Base-by-base conservation (phyloP, 345 rosid species). In the Populus davidiana region DNA sequence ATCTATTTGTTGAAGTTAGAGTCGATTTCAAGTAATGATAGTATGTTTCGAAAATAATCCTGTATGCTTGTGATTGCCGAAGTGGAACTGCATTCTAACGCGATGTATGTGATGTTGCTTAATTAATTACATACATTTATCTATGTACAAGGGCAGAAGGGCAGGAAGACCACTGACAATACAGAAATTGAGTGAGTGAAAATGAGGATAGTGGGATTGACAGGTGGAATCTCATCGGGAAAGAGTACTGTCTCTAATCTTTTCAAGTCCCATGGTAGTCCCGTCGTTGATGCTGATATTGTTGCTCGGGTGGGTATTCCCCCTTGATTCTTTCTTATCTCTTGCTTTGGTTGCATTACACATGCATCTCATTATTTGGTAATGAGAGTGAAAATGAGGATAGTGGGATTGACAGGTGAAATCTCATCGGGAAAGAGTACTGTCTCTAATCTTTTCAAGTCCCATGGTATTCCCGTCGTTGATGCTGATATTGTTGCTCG, bases 171-270 rank as follows among this genome's bases (percentile, higher is more conserved):
- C 63, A 8, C 14, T 56, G 63, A 56, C 63, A 56, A 0, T 23
- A 56, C 29, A 4, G n/a, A 23, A 56, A 56, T 56, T n/a, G 29
- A 56, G 27, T n/a, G 63, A 31, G 72, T 39, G 44, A 81, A 75
- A 36, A 92, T 92, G 99, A 89, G 99, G 85, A 80, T 92, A 29
- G 94, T 92, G 0, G 96, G 98, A 25, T 80, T 93, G 75, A 95
- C 97, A 0, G 99, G 99, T 67, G 99, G n/a, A 97, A 95, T 95
- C 66, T 89, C 94, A 2, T 93, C 97, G 0, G 99, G 98, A 63
- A 95, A 95, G 88, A 95, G 97, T 73, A 92, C 96, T 1, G 94
- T 91, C 56, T 91, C 97, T 50, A 89, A 90, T 73, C 90, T 91
- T 78, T 93, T 93, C 89, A 91, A 89, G 77, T 86, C 90, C 77